Conservation (phyloP, 2,329 filamentous ascomycete species). For the Colletotrichum siamense region DNA sequence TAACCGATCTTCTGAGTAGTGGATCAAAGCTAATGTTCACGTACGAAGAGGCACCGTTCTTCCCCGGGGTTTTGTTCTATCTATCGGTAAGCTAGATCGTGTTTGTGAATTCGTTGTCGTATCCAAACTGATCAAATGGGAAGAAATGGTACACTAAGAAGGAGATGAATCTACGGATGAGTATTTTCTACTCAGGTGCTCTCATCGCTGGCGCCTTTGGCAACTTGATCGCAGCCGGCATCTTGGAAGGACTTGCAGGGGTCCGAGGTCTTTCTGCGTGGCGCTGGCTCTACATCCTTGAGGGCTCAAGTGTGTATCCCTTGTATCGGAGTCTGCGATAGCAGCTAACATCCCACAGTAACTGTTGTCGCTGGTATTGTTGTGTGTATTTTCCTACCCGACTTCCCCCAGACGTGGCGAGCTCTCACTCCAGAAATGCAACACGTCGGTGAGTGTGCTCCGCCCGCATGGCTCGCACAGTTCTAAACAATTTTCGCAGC, state of each 20-base stretch:
- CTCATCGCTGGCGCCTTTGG: conserved; percentile 36
- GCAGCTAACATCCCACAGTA: background rate
- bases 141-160: conserved; percentile 42
- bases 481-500: background rate
- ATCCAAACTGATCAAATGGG: background rate
- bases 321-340: background rate
- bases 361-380: conserved; percentile 28
- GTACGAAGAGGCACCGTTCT: conserved; percentile 46
- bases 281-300: conserved; percentile 57
- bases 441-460: conserved; percentile 29
- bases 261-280: conserved; percentile 50
- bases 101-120: background rate
- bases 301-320: conserved; percentile 34
- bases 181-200: conserved; percentile 34
- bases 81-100: conserved; percentile 33
- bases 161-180: conserved; percentile 50
- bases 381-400: conserved; percentile 30
- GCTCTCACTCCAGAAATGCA: conserved; percentile 47
- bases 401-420: conserved; percentile 49
- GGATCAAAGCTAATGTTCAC: background rate
- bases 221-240: conserved; percentile 32
- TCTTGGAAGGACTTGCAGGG: conserved; percentile 47
- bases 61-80: conserved; percentile 51
- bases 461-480: background rate
- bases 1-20: background rate